phyloP scores from a whole-genome alignment of 345 rosid species.

The Lepidium aucheri region DNA sequence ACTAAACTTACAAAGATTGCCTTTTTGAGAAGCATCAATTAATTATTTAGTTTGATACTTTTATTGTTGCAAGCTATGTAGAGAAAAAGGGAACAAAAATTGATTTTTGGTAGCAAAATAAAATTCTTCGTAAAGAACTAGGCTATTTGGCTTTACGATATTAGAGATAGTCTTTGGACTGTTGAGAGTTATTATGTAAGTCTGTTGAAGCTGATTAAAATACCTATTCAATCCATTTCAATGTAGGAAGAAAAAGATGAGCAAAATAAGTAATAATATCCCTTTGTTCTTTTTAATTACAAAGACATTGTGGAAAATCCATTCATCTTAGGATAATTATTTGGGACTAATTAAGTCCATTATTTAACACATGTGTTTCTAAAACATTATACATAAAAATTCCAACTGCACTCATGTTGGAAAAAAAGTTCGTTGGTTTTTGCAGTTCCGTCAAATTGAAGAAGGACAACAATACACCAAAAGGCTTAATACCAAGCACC shows the following conservation, averaged over 20 bases:
- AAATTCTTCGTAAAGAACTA: constrained; percentile 23
- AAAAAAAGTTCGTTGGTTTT: background rate
- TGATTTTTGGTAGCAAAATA: constrained; percentile 28
- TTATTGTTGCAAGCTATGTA: constrained; percentile 40
- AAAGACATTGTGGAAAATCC: background rate
- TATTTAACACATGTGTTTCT: background rate
- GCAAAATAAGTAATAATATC: background rate
- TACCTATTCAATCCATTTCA: constrained; percentile 4
- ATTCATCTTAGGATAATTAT: background rate
- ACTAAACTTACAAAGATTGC: background rate
- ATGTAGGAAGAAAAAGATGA: background rate
- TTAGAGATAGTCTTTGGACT: too few relatives aligned
- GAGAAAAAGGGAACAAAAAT: constrained; percentile 52
- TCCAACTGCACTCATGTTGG: too few relatives aligned
- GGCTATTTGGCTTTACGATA: constrained; percentile 11
- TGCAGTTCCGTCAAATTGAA: too few relatives aligned
- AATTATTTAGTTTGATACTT: background rate
- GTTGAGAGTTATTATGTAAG: too few relatives aligned
- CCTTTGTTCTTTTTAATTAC: background rate
- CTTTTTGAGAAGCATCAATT: background rate
- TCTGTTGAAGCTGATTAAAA: constrained; percentile 6
- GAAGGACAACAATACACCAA: too few relatives aligned
- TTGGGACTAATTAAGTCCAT: background rate
- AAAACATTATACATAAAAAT: too few relatives aligned
- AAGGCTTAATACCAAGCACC: too few relatives aligned